Conservation (phyloP, 2,329 filamentous ascomycete species). For the Aspergillus neotritici region DNA sequence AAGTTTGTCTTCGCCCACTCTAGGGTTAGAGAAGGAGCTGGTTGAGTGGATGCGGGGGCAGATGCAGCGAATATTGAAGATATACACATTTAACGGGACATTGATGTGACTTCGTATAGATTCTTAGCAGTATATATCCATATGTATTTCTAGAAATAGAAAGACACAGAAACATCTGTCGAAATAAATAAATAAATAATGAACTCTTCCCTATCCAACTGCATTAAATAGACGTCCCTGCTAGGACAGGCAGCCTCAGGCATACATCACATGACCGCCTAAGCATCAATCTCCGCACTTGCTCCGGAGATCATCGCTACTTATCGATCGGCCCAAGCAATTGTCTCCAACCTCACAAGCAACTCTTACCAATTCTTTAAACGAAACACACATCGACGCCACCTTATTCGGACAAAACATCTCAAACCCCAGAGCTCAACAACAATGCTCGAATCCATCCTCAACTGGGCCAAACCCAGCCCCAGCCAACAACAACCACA, state of each 20-base stretch:
- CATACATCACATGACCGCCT: conserved; percentile 1
- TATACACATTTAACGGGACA: conserved; percentile 17
- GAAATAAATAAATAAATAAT: too few relatives aligned
- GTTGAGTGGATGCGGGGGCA: conserved; percentile 20
- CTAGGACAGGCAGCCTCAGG: neutral
- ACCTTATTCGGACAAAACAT: neutral
- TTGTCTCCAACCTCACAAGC: neutral
- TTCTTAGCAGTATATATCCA: too few relatives aligned
- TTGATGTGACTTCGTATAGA: neutral
- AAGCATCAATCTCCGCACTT: conserved; percentile 2
- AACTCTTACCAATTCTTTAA: neutral
- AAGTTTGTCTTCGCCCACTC: conserved; percentile 15
- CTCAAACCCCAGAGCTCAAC: neutral
- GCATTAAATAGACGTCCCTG: neutral
- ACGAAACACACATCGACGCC: neutral
- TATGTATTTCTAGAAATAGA: too few relatives aligned
- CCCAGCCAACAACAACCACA: conserved; percentile 4
- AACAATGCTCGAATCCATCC: conserved; percentile 21
- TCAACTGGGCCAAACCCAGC: conserved; percentile 6
- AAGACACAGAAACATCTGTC: too few relatives aligned
- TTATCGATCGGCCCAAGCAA: too few relatives aligned
- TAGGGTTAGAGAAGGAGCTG: conserved; percentile 16
- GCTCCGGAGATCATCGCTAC: conserved; percentile 1
- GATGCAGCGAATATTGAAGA: conserved; percentile 19
- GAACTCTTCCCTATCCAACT: neutral